A percentile compares a stretch with the other conserved stretches of the same genome.
These are phyloP conservation scores for Ogataea chonburiensis DNA, from an alignment of 805 yeast species.

Conservation along the genomic window DNA sequence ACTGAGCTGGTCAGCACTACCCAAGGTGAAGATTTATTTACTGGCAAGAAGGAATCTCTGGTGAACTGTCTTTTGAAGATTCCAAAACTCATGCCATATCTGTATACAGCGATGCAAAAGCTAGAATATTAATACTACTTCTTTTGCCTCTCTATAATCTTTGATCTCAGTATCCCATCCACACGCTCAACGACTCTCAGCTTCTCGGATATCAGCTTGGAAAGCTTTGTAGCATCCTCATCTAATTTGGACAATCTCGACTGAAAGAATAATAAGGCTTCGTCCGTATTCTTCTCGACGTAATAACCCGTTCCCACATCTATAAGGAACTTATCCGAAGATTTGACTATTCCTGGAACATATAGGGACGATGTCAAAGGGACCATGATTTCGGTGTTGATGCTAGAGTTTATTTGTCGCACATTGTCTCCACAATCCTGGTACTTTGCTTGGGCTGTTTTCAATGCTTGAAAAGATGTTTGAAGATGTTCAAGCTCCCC, in stretches of 20 bases:
- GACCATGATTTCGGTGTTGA: slow-evolving; percentile 60
- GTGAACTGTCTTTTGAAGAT: slow-evolving; percentile 34
- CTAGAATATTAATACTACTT: slow-evolving; percentile 24
- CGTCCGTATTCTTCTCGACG: slow-evolving; percentile 71
- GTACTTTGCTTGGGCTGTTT: slow-evolving; percentile 78
- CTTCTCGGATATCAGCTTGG: slow-evolving; percentile 74
- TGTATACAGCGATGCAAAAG: slow-evolving; percentile 23
- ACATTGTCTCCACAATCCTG: slow-evolving; percentile 77
- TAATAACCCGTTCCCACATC: slow-evolving; percentile 97
- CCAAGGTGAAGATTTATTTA: slow-evolving; percentile 35
- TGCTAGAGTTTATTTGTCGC: slow-evolving; percentile 42
- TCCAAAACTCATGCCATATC: slow-evolving; percentile 34
- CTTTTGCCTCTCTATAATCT: slow-evolving; percentile 47
- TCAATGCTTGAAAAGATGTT: slow-evolving; percentile 78
- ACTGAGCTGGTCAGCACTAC: slow-evolving; percentile 35
- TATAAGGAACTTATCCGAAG: slow-evolving; percentile 71
- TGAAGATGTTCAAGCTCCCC: slow-evolving; percentile 84
- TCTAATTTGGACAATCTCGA: slow-evolving; percentile 69
- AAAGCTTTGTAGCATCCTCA: slow-evolving; percentile 70
- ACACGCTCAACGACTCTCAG: slow-evolving; percentile 59
- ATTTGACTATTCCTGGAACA: slow-evolving; percentile 76
- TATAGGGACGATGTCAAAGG: slow-evolving; percentile 89
- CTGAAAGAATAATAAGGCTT: slow-evolving; percentile 70
- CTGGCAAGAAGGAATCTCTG: slow-evolving; percentile 32
- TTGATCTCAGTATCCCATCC: slow-evolving; percentile 54